Evolutionary conservation across 495 filamentous ascomycete species (phyloP).

Genomic region (Neurospora sp.): DNA sequence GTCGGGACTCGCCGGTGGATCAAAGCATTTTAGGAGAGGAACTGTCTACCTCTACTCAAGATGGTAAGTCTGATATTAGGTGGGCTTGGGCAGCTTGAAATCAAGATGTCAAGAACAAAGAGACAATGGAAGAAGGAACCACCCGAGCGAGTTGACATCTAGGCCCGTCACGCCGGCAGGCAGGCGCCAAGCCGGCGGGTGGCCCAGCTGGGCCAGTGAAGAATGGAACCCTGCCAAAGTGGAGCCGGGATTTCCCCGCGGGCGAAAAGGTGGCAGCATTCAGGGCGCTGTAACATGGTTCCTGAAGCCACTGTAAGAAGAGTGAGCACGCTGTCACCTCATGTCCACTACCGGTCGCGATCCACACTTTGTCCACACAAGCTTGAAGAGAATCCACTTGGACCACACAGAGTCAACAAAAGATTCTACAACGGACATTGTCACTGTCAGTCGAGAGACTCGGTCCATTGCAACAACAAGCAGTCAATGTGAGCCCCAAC

Average conservation of each 20-base stretch:
- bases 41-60: too few relatives aligned
- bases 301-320: too few relatives aligned
- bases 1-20: too few relatives aligned
- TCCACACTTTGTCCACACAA: neutral
- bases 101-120: too few relatives aligned
- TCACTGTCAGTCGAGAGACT: neutral
- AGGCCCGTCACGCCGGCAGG: neutral
- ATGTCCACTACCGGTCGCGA: neutral
- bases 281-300: neutral
- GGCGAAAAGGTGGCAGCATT: neutral
- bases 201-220: neutral
- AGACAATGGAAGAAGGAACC: too few relatives aligned
- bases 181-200: neutral
- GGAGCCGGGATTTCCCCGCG: neutral
- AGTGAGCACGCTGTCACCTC: neutral
- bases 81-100: too few relatives aligned
- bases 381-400: neutral
- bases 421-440: neutral
- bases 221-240: neutral
- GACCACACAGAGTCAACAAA: neutral
- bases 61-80: too few relatives aligned
- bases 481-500: neutral
- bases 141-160: too few relatives aligned
- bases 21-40: too few relatives aligned
- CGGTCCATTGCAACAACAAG: neutral